Percentiles rank a stretch among this genome's conserved stretches.
Conservation (phyloP, 208 protist species). For the Trypanosomatidae sp. region DNA sequence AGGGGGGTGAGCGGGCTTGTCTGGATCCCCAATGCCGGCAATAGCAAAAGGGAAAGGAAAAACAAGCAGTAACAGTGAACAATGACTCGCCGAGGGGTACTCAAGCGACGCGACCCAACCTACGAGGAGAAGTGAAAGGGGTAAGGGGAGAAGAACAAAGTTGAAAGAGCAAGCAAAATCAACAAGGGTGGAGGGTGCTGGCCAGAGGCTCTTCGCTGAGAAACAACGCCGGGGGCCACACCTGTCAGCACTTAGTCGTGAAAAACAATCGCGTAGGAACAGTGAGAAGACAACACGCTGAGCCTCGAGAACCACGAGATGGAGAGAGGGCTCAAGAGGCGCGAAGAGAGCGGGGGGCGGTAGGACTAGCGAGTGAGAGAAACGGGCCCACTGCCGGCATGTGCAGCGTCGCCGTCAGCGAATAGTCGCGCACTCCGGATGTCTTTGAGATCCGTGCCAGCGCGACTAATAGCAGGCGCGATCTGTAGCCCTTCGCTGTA, state of each 20-base stretch:
- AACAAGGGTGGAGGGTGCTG: background rate
- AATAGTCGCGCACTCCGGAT: background rate
- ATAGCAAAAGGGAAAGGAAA: background rate
- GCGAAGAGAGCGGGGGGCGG: too few relatives aligned
- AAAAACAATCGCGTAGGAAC: too few relatives aligned
- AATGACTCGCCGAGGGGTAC: too few relatives aligned
- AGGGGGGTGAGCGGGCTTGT: too few relatives aligned
- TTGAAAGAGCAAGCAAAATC: background rate
- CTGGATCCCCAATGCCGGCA: background rate
- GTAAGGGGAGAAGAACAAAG: background rate
- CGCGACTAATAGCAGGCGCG: background rate
- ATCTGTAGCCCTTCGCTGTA: background rate
- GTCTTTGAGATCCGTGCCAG: too few relatives aligned
- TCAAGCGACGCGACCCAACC: too few relatives aligned
- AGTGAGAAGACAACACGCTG: too few relatives aligned
- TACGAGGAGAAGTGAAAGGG: background rate
- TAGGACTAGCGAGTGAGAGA: background rate
- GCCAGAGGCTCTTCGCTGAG: background rate
- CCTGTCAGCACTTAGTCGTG: background rate
- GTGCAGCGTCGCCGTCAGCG: background rate
- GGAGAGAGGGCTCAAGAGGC: too few relatives aligned
- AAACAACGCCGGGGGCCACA: background rate
- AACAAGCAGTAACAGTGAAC: background rate
- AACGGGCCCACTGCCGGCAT: background rate
- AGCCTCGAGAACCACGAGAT: too few relatives aligned